Base-by-base conservation (phyloP, 169 alveolate genomes). In the Plasmodium fragile region DNA sequence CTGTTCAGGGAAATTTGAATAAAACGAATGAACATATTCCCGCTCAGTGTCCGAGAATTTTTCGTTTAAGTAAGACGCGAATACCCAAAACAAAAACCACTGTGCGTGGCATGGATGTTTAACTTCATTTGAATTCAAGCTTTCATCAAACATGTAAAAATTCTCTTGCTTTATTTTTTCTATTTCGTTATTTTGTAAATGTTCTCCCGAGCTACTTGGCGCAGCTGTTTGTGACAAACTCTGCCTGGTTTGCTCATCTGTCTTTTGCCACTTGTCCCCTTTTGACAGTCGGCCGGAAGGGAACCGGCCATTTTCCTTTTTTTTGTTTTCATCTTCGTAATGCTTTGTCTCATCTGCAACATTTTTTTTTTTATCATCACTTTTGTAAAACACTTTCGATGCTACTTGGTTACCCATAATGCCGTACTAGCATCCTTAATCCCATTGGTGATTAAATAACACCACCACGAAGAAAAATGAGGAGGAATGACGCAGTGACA, bases 61-160 rank as follows among this genome's bases (percentile, higher is more conserved):
- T 79, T 90, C 94, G 72, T 90, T 90, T 69, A 90, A 79, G 30
- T 90, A 90, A 8, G 94, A 22, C 32, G 94, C 94, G 73, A 59
- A 90, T 25, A 90, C 92, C 94, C 94, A 90, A 81, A 90, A 90
- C 55, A 90, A 43, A 90, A 90, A 90, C 94, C 94, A 90, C 28
- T 90, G 94, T 4, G 84, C 83, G 72, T 90, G 94, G 49, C 94
- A 90, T 13, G 94, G 94, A 43, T 90, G 94, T 39, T 90, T 90
- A 43, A 90, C 80, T 36, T 73, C 69, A 90, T 90, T 90, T 81
- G 94, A 90, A 70, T 90, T 81, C 36, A 90, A 90, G 73, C 92
- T 80, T 45, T 90, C 94, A 81, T 90, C 94, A 90, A 90, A 80
- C 73, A 80, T 80, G 39, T 90, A 80, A 90, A 90, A 90, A 59